Evolutionary conservation across 176 grass and related monocot species (phyloP), one percentile per base, ranked within the genome.

Genomic region (Pontederia paniculata): DNA sequence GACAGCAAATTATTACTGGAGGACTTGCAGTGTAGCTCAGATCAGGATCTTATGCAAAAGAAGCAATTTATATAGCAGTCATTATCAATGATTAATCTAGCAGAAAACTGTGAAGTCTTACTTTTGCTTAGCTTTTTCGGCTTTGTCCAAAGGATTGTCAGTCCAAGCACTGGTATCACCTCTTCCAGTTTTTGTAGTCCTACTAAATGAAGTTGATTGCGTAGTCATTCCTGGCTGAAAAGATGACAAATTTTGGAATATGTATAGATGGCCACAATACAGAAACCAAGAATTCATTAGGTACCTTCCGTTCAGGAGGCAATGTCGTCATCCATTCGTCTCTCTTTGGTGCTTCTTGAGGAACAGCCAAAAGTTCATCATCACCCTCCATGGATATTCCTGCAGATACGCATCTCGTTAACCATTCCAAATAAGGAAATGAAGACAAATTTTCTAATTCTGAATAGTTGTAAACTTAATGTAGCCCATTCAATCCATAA

Each of bases 311-410:
- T 75, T 97, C 86, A 23, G 93, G 93, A 9, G 93, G 93, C 57
- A 97, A 82, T 31, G 79, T 81, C 51, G 93, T 97, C 93, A 97
- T 97, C 93, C 93, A 97, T 65, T 97, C 93, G 65, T 97, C 93
- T 67, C 93, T 79, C 60, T 70, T 97, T 50, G 77, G 82, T 75
- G 59, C 51, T 60, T 89, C 82, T 75, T 83, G 89, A 11, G 83
- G 81, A 41, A 82, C 77, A 50, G 86, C 76, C 58, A 97, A 74
- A 74, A 97, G 86, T 73, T 97, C 91, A 23, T 90, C 82, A 72
- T 90, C 91, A 57, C 86, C 86, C n/a, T 81, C 91, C 17, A 97
- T 81, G 17, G 91, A 86, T 74, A 97, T 76, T 65, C 91, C 90
- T 96, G 52, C 17, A 22, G 63, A 73, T 8, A 54, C 19, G 73